Percentiles rank a stretch among this genome's conserved stretches.
These are phyloP conservation scores for Uncinocarpus reesii DNA, from an alignment of 2,329 filamentous ascomycete genomes.

Conservation along the genomic window DNA sequence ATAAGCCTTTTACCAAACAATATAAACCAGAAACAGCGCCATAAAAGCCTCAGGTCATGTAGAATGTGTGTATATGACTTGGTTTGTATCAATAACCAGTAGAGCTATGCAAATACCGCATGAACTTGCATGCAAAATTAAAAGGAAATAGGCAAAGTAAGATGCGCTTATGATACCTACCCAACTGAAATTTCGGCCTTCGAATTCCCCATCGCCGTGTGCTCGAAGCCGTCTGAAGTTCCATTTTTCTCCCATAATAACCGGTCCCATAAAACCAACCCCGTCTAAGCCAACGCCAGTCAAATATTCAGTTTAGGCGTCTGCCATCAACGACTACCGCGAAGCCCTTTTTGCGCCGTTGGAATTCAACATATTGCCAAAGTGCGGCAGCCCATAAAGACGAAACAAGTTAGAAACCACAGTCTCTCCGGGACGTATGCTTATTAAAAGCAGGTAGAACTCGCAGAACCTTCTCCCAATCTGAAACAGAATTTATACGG, in stretches of 20 bases:
- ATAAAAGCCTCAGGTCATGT: too few species aligned
- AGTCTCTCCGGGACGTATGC: too few species aligned
- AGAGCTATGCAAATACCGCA: not conserved
- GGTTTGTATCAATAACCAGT: not conserved
- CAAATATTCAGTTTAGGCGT: not conserved
- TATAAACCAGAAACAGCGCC: too few species aligned
- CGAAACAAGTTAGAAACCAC: too few species aligned
- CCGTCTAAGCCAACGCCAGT: not conserved
- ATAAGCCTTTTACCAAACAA: too few species aligned
- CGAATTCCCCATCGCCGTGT: slow-evolving; percentile 1
- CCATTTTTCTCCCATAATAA: not conserved
- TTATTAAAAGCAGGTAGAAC: too few species aligned
- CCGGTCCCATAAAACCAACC: slow-evolving; percentile 3
- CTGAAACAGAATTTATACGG: too few species aligned
- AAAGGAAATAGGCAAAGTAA: not conserved
- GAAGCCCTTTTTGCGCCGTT: too few species aligned
- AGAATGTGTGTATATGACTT: too few species aligned
- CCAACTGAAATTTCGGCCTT: not conserved
- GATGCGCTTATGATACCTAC: not conserved
- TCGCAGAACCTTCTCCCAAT: too few species aligned
- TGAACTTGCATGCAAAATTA: not conserved
- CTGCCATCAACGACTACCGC: not conserved
- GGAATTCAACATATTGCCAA: too few species aligned
- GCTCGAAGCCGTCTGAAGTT: not conserved
- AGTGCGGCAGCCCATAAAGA: too few species aligned